Evolutionary conservation across 2,329 filamentous ascomycete species (phyloP).

Genomic region (Exophiala sp.): DNA sequence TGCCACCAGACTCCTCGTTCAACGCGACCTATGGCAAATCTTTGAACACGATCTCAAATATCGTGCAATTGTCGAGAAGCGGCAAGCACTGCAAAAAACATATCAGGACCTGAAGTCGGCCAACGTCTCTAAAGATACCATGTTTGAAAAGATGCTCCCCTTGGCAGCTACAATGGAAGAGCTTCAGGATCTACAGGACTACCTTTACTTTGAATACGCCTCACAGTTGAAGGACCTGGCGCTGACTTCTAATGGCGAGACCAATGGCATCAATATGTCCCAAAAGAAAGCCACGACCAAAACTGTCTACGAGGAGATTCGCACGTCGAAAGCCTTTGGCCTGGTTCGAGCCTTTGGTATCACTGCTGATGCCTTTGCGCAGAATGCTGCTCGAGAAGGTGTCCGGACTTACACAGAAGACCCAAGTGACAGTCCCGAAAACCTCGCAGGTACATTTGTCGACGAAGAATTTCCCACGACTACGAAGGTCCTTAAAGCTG

Average conservation of each 20-base stretch:
- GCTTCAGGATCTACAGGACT: constrained; percentile 93
- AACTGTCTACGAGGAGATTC: constrained; percentile 76
- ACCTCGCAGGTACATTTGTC: constrained; percentile 77
- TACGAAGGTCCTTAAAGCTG: constrained; percentile 70
- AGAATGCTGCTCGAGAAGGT: constrained; percentile 76
- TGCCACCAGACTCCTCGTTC: constrained; percentile 84
- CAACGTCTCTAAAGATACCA: constrained; percentile 63
- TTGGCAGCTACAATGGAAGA: constrained; percentile 86
- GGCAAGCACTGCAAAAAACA: constrained; percentile 75
- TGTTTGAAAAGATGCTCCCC: constrained; percentile 78
- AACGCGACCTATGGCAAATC: constrained; percentile 92
- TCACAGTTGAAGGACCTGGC: constrained; percentile 77
- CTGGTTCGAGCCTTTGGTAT: constrained; percentile 90
- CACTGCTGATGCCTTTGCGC: constrained; percentile 79
- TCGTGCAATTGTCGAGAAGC: constrained; percentile 85
- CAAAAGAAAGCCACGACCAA: constrained; percentile 79
- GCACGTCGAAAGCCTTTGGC: constrained; percentile 72
- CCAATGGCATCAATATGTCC: constrained; percentile 64
- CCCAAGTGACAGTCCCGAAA: constrained; percentile 71
- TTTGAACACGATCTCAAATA: constrained; percentile 95
- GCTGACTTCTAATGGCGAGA: constrained; percentile 55
- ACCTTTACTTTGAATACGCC: constrained; percentile 90
- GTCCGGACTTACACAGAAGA: constrained; percentile 83
- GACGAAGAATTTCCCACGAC: constrained; percentile 71
- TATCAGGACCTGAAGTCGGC: constrained; percentile 71